Base-by-base conservation (phyloP, 495 filamentous ascomycete genomes). In the Aspergillus taichungensis region DNA sequence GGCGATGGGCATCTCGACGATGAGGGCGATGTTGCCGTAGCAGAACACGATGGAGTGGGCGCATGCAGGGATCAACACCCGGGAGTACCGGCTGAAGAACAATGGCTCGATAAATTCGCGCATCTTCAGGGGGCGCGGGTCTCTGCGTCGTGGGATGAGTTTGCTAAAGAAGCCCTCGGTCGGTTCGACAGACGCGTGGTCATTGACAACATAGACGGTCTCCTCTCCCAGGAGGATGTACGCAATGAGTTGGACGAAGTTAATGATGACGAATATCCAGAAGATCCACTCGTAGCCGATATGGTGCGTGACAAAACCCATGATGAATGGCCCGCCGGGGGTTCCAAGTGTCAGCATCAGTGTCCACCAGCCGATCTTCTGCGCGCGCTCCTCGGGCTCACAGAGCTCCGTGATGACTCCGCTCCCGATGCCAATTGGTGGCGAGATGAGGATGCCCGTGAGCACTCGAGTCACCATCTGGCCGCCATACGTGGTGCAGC, bases 251-350 rank as follows among this genome's bases (percentile, higher is more conserved):
- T 66, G 58, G 12, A 28, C 47, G 28, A 63, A 55, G 35, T 63
- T 61, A 24, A 67, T 50, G 30, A 67, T 63, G 30, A 60, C 57
- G 30, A 61, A 61, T 30, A 67, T 56, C 60, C 61, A 67, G 42
- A 53, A 67, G 3, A 64, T 62, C 63, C 63, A 64, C 45, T 57
- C 39, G 6, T 54, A 37, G 0, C 61, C 59, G 10, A 62, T 42
- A 40, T 60, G 61, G 30, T 64, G 38, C 2, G 43, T 49, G 11
- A 67, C 63, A 29, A 67, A 64, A 0, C 61, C 61, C 56, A 64
- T 63, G 27, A 63, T 46, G 12, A 67, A 63, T 0, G 63, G 61
- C 0, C 61, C 63, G 8, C 37, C 37, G 0, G 63, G 59, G 2
- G 54, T 61, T 0, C 63, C 63, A 10, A 63, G 52, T 0, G 59